Evolutionary conservation across 805 yeast genomes (phyloP).

Genomic region (Zygosaccharomyces bisporus): DNA sequence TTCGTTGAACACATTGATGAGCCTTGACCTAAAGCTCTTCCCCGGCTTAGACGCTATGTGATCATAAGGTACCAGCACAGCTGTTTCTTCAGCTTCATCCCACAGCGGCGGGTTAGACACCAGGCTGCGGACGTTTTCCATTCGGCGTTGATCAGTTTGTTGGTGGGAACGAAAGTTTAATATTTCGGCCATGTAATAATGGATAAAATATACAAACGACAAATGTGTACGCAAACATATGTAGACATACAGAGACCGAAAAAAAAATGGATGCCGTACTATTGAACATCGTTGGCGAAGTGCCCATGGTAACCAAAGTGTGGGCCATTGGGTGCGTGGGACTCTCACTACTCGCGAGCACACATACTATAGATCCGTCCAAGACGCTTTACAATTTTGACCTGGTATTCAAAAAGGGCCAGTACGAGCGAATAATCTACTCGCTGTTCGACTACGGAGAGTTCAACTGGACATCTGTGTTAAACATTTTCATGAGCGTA

Average conservation of each 20-base stretch:
- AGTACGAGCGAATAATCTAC: constrained; percentile 38
- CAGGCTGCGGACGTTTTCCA: constrained; percentile 13
- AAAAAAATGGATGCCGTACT: constrained; percentile 30
- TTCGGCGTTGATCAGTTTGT: background rate
- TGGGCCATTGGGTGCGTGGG: constrained; percentile 39
- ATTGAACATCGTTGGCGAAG: constrained; percentile 27
- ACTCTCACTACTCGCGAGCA: constrained; percentile 35
- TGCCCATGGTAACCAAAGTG: constrained; percentile 42
- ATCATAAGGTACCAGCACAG: constrained; percentile 44
- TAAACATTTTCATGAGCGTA: constrained; percentile 24
- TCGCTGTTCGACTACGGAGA: constrained; percentile 40
- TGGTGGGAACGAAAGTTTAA: background rate
- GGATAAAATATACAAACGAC: background rate
- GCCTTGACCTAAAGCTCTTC: constrained; percentile 48
- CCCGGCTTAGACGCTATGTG: constrained; percentile 52
- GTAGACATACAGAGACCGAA: no score
- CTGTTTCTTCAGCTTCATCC: constrained; percentile 31
- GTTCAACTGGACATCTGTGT: constrained; percentile 22
- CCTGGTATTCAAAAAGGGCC: constrained; percentile 39
- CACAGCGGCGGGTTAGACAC: constrained; percentile 26
- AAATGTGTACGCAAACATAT: background rate
- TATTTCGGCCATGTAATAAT: constrained; percentile 2
- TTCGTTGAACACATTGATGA: constrained; percentile 53
- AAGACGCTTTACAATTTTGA: constrained; percentile 39
- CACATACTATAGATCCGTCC: constrained; percentile 33